phyloP scores from a whole-genome alignment of 371 early-diverging fungal species.

The Vairimorpha necatrix region DNA sequence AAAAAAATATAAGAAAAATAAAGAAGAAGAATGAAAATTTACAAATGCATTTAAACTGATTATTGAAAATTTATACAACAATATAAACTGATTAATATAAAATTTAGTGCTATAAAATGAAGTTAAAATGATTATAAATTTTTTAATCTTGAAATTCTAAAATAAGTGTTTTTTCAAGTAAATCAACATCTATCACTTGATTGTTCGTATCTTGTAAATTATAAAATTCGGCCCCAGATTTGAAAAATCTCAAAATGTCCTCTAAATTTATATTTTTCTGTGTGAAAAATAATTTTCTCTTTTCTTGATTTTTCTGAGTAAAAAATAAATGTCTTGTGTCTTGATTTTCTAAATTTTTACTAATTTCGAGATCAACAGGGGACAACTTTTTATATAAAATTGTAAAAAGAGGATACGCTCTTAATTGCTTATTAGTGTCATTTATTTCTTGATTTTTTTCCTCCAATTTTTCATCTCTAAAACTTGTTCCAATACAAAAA shows the following conservation, averaged over 20 bases:
- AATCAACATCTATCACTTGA: slow-evolving; percentile 15
- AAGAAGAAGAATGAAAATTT: background rate
- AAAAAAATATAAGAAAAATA: slow-evolving; percentile 1
- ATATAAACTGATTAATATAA: too few species aligned
- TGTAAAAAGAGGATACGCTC: too few species aligned
- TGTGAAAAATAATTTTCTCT: background rate
- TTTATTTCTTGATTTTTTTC: too few species aligned
- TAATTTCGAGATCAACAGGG: too few species aligned
- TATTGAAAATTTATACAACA: too few species aligned
- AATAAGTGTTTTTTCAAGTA: background rate
- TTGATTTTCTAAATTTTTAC: too few species aligned
- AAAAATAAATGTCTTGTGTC: too few species aligned
- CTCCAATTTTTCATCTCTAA: too few species aligned
- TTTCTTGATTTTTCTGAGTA: background rate
- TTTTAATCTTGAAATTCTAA: slow-evolving; percentile 14
- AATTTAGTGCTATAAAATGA: too few species aligned
- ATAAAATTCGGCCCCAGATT: background rate
- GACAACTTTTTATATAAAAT: too few species aligned
- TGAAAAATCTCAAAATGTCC: slow-evolving; percentile 10
- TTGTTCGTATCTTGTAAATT: slow-evolving; percentile 4
- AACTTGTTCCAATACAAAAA: slow-evolving; percentile 4
- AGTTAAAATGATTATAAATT: too few species aligned
- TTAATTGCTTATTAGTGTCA: too few species aligned
- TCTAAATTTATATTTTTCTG: background rate
- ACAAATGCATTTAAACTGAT: background rate